Base-by-base conservation (phyloP, 257 asterid species). In the Salvia rosmarinus region DNA sequence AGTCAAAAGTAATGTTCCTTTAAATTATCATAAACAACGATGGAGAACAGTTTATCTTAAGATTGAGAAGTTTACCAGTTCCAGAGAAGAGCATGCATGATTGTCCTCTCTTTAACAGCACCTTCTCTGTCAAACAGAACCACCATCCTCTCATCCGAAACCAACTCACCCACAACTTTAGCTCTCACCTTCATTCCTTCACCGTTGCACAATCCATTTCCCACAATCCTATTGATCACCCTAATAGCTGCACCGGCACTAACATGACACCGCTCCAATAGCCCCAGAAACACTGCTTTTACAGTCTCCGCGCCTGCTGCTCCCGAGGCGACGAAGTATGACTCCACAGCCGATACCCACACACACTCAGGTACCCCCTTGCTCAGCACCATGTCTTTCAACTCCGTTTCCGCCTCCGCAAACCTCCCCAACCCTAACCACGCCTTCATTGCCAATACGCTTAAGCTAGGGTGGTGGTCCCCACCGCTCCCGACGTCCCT, bases 71-170 rank as follows among this genome's bases (percentile, higher is more conserved):
- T 67, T 75, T 91, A 95, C 99, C 99, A 85, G 86, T 91, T 95
- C 99, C 99, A 95, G 11, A 95, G 90, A 82, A 94, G 90, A 83
- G 97, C 96, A 81, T 95, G 98, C 91, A 95, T 91, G 63, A 92
- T 85, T 30, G 92, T 88, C 82, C 96, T 88, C 85, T 91, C 96
- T 84, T 85, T 91, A 30, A 85, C 76, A 71, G 90, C 90, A 50
- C 72, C 90, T 62, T 88, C 93, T 78, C 92, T 82, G 32, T 76
- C 82, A 21, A 95, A 95, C 73, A 95, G 93, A 1, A 80, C 82
- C 78, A 84, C 87, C 80, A 95, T 92, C 81, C 97, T 85, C 78
- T 91, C 98, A 86, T 91, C 96, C 0, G 99, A 88, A 58, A 85
- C 99, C 72, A 95, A 73, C 70, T 95, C 99, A 63, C 78, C 82